A percentile compares a stretch with the other conserved stretches of the same genome.
Evolutionary conservation across 352 stramenopile species (phyloP).

Genomic region (Phytophthora megakarya): DNA sequence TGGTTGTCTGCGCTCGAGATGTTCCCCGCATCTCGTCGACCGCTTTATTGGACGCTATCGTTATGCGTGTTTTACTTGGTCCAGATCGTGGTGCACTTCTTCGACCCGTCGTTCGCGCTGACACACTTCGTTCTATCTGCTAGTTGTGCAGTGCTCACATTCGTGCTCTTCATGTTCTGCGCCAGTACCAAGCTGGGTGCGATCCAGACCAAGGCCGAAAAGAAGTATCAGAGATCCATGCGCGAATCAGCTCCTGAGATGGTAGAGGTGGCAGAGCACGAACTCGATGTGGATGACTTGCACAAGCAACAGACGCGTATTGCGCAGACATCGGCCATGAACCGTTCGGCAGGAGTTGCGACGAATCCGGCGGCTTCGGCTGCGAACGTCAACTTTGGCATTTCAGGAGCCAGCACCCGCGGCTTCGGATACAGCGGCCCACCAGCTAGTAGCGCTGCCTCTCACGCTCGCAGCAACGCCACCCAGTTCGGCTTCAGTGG

Average conservation of each 20-base stretch:
- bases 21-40: constrained; percentile 67
- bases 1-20: constrained; percentile 83
- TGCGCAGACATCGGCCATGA: constrained; percentile 46
- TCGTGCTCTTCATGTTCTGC: constrained; percentile 75
- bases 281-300: constrained; percentile 42
- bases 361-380: constrained; percentile 28
- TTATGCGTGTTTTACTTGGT: constrained; percentile 68
- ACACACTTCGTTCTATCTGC: constrained; percentile 60
- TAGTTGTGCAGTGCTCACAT: constrained; percentile 50
- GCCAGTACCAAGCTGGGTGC: constrained; percentile 82
- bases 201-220: constrained; percentile 88
- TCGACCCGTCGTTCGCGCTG: constrained; percentile 64
- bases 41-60: constrained; percentile 72
- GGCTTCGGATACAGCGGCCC: constrained; percentile 16
- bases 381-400: constrained; percentile 35
- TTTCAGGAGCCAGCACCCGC: constrained; percentile 13
- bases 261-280: constrained; percentile 27
- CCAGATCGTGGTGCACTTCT: constrained; percentile 60
- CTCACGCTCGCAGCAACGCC: constrained; percentile 33
- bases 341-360: constrained; percentile 31
- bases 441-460: constrained; percentile 25
- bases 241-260: constrained; percentile 42
- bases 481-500: constrained; percentile 42
- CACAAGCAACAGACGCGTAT: constrained; percentile 72
- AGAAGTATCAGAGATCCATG: constrained; percentile 63